Percentiles rank a stretch among this genome's conserved stretches.
Evolutionary conservation across 2,329 filamentous ascomycete species (phyloP).

Genomic region (Onygena corvina): DNA sequence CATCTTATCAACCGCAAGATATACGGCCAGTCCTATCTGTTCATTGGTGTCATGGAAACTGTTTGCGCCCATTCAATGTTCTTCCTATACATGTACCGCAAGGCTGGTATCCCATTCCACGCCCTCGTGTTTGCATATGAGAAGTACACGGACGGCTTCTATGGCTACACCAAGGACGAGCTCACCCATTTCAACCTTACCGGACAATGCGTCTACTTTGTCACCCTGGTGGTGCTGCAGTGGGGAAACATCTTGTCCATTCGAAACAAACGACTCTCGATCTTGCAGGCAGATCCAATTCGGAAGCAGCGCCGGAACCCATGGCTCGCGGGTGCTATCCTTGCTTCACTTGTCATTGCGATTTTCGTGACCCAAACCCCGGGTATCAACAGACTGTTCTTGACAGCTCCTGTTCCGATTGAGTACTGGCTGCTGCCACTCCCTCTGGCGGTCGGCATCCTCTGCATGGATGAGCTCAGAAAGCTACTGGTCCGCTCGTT

Average conservation of each 20-base stretch:
- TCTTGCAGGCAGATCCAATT: constrained; percentile 59
- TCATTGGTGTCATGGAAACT: constrained; percentile 55
- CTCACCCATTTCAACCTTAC: constrained; percentile 47
- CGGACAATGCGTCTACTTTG: constrained; percentile 67
- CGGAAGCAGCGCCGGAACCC: constrained; percentile 54
- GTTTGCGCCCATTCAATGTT: constrained; percentile 51
- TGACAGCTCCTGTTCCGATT: constrained; percentile 53
- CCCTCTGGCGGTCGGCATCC: constrained; percentile 53
- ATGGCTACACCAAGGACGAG: constrained; percentile 42
- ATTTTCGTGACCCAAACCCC: constrained; percentile 46
- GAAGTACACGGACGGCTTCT: constrained; percentile 36
- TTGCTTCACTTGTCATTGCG: constrained; percentile 56
- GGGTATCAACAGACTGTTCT: constrained; percentile 48
- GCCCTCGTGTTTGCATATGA: constrained; percentile 59
- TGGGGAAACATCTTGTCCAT: constrained; percentile 60
- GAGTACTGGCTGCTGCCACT: constrained; percentile 69
- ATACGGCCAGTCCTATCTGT: constrained; percentile 58
- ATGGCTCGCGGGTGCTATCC: constrained; percentile 57
- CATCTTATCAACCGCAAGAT: constrained; percentile 62
- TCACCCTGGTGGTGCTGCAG: constrained; percentile 67
- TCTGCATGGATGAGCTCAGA: constrained; percentile 54
- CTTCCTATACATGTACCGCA: constrained; percentile 48
- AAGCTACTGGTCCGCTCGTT: constrained; percentile 51
- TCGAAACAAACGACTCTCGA: constrained; percentile 51
- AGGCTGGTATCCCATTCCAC: constrained; percentile 53